Base-by-base conservation (phyloP, 495 filamentous ascomycete species). In the Aspergillus sclerotiicarbonarius region DNA sequence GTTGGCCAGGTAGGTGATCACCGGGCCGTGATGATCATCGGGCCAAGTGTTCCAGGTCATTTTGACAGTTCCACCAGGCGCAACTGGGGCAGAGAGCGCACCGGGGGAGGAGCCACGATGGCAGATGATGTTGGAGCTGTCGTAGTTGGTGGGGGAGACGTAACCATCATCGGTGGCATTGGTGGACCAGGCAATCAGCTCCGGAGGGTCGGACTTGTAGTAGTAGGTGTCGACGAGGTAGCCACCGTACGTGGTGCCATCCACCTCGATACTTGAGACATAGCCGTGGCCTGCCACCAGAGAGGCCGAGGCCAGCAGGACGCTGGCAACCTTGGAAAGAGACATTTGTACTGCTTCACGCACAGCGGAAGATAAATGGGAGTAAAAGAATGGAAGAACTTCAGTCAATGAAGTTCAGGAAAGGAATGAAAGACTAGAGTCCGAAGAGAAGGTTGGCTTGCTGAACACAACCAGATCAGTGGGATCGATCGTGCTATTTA, bases 1-100 rank as follows among this genome's bases (percentile, higher is more conserved):
- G 10, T 80, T 72, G 46, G 90, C 90, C 0, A 94, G 76, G 67
- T 90, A 91, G 66, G 84, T 83, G 65, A 90, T 84, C 64, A 88
- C 83, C 10, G 88, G 88, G 6, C 90, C 87, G 57, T 84, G 79
- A 60, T 89, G 88, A 8, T 76, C 79, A 0, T 78, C 72, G 2
- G 88, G 89, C 88, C 88, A 91, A 1, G 72, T 65, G 52, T 79
- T 82, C 87, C 87, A 90, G 55, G 80, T 77, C 53, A 90, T 66
- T 30, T 77, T 76, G 53, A 90, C 71, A 21, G 63, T 70, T 32
- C 74, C 73, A 32, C 85, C 84, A 3, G 84, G 78, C 0, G 69
- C 69, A 29, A 87, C 79, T 8, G 76, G 66, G 3, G 81, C 83
- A 61, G 77, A 72, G 21, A 82, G 71, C 0, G 75, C 69, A 10